phyloP scores from a whole-genome alignment of 352 stramenopile species.

The Phytophthora europaea region DNA sequence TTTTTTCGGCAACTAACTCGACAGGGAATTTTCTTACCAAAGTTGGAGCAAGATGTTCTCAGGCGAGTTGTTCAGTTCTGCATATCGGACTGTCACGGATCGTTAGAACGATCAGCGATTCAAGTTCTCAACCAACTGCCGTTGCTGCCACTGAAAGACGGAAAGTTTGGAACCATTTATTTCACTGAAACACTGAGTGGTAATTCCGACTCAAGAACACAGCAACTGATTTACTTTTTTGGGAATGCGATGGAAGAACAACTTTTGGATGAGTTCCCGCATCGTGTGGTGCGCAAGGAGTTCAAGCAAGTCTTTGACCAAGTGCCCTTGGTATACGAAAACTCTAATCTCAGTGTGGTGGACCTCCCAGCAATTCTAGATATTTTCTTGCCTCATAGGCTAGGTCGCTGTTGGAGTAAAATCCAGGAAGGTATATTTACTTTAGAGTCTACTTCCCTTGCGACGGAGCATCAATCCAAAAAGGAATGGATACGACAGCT shows the following conservation, averaged over 20 bases:
- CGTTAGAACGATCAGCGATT: conserved; percentile 2
- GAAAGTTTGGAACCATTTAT: conserved; percentile 50
- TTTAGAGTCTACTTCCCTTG: conserved; percentile 23
- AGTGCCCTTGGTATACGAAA: conserved; percentile 48
- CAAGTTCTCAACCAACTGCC: conserved; percentile 52
- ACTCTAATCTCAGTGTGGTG: conserved; percentile 57
- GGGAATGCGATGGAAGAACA: conserved; percentile 57
- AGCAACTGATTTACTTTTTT: conserved; percentile 50
- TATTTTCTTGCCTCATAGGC: conserved; percentile 54
- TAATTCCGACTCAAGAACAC: conserved; percentile 7
- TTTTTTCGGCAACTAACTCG: conserved; percentile 64
- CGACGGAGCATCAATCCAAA: conserved; percentile 20
- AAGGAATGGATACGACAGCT: conserved; percentile 59
- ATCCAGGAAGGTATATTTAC: conserved; percentile 39
- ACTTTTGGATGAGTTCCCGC: conserved; percentile 55
- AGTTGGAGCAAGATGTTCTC: conserved; percentile 36
- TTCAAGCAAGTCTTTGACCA: conserved; percentile 61
- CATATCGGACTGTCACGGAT: conserved; percentile 40
- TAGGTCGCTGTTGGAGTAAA: conserved; percentile 47
- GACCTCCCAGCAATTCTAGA: conserved; percentile 41
- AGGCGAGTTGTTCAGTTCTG: conserved; percentile 63
- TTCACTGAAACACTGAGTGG: conserved; percentile 21
- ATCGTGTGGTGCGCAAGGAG: conserved; percentile 46
- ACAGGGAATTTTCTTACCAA: conserved; percentile 47
- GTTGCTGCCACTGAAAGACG: conserved; percentile 56